These are phyloP conservation scores for Penicillium occitanis DNA, from an alignment of 2,329 filamentous ascomycete species.

Conservation along the genomic window DNA sequence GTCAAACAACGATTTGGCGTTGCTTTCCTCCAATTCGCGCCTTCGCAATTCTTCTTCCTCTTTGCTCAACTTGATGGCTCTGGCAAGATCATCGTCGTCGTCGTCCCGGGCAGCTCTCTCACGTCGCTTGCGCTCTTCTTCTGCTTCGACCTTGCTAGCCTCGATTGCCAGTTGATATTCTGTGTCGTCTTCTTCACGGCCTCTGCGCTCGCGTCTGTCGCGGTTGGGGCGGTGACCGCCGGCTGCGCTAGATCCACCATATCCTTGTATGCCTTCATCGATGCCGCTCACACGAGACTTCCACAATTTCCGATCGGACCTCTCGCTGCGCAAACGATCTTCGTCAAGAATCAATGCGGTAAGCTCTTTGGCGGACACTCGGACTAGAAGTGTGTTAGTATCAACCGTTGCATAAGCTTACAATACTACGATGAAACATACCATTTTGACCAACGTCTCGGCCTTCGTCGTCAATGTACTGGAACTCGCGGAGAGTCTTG, in stretches of 20 bases:
- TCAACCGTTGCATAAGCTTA: background rate
- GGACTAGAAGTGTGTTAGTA: constrained; percentile 59
- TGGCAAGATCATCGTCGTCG: constrained; percentile 85
- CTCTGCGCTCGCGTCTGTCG: constrained; percentile 51
- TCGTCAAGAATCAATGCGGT: constrained; percentile 91
- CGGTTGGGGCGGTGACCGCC: constrained; percentile 41
- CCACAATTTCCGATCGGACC: constrained; percentile 89
- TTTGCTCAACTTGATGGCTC: constrained; percentile 91
- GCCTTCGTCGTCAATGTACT: constrained; percentile 93
- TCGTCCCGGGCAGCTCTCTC: constrained; percentile 54
- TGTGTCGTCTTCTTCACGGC: constrained; percentile 76
- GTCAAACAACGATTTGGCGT: constrained; percentile 84
- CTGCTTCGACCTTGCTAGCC: constrained; percentile 91
- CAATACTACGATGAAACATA: constrained; percentile 47
- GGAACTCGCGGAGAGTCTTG: constrained; percentile 95
- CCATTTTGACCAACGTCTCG: constrained; percentile 95
- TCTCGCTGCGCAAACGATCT: constrained; percentile 83
- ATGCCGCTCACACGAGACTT: constrained; percentile 94
- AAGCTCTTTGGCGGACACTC: constrained; percentile 92
- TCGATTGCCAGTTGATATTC: constrained; percentile 90
- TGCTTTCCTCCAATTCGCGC: constrained; percentile 81
- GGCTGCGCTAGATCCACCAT: constrained; percentile 37
- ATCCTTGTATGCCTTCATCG: constrained; percentile 63
- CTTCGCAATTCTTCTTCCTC: constrained; percentile 84
- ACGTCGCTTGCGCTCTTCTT: constrained; percentile 80